A percentile compares a stretch with the other conserved stretches of the same genome.
Conservation (phyloP, 164 flowering plant species). For the Umbellularia californica region DNA sequence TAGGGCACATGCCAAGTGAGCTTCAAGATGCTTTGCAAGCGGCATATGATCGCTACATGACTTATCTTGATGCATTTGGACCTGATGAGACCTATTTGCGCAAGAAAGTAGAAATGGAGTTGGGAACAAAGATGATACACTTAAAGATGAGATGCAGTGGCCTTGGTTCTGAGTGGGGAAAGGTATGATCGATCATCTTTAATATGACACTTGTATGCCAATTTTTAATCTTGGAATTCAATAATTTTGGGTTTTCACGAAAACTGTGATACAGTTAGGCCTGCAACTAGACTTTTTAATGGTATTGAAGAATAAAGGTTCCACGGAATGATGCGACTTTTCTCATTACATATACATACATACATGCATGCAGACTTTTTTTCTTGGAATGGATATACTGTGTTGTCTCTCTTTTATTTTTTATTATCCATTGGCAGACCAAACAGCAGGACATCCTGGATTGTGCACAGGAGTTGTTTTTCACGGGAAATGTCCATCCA, state of each 20-base stretch:
- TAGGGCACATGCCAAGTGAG: conserved; percentile 56
- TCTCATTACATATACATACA: too few species aligned
- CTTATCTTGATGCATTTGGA: conserved; percentile 79
- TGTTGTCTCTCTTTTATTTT: background rate
- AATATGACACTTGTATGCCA: background rate
- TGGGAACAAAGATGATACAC: conserved; percentile 87
- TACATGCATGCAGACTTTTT: too few species aligned
- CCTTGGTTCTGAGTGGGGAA: conserved; percentile 87
- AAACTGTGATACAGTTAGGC: too few species aligned
- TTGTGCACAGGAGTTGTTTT: background rate
- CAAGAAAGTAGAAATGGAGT: conserved; percentile 86
- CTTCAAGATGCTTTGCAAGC: conserved; percentile 42
- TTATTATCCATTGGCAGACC: background rate
- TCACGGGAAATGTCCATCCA: background rate
- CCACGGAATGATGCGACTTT: background rate
- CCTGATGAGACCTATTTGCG: conserved; percentile 68
- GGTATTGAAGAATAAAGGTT: background rate
- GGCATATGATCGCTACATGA: conserved; percentile 49
- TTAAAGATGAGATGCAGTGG: conserved; percentile 85
- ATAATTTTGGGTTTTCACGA: background rate
- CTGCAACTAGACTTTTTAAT: background rate
- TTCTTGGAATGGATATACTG: too few species aligned
- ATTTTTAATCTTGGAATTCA: background rate
- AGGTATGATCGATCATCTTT: conserved; percentile 42
- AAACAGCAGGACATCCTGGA: background rate